These are phyloP conservation scores for Podaxis carcinomalis DNA, from an alignment of 768 basidiomycete species.

Conservation along the genomic window DNA sequence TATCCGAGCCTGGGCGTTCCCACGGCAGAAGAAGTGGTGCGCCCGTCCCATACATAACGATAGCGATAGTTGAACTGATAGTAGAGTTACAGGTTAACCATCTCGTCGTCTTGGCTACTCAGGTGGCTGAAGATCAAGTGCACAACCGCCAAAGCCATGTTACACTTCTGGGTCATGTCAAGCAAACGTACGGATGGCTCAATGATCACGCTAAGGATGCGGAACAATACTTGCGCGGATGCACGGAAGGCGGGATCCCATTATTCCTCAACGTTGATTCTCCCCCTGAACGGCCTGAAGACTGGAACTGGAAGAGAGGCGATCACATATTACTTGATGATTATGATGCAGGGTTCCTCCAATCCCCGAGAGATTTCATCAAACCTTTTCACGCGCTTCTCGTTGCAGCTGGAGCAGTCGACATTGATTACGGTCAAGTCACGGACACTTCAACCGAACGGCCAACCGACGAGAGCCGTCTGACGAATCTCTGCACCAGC, in stretches of 20 bases:
- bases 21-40: slow-evolving; percentile 37
- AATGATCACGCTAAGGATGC: slow-evolving; percentile 21
- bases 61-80: background rate
- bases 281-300: slow-evolving; percentile 19
- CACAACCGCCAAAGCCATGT: slow-evolving; percentile 15
- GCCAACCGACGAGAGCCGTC: slow-evolving; percentile 10
- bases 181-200: slow-evolving; percentile 41
- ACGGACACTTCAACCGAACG: slow-evolving; percentile 7
- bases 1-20: slow-evolving; percentile 37
- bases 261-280: slow-evolving; percentile 44
- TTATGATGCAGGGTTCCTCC: slow-evolving; percentile 23
- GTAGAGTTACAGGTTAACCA: slow-evolving; percentile 32
- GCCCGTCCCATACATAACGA: slow-evolving; percentile 15
- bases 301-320: slow-evolving; percentile 37
- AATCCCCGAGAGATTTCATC: slow-evolving; percentile 31
- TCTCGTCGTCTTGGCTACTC: slow-evolving; percentile 27
- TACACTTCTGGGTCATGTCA: slow-evolving; percentile 32
- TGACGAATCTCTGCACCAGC: slow-evolving; percentile 17
- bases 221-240: slow-evolving; percentile 15
- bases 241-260: slow-evolving; percentile 20
- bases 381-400: slow-evolving; percentile 27
- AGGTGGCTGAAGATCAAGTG: slow-evolving; percentile 21
- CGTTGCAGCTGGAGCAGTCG: slow-evolving; percentile 26
- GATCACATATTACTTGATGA: slow-evolving; percentile 34
- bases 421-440: slow-evolving; percentile 19